phyloP scores from a whole-genome alignment of 495 filamentous ascomycete species.

The Talaromyces thailandensis region DNA sequence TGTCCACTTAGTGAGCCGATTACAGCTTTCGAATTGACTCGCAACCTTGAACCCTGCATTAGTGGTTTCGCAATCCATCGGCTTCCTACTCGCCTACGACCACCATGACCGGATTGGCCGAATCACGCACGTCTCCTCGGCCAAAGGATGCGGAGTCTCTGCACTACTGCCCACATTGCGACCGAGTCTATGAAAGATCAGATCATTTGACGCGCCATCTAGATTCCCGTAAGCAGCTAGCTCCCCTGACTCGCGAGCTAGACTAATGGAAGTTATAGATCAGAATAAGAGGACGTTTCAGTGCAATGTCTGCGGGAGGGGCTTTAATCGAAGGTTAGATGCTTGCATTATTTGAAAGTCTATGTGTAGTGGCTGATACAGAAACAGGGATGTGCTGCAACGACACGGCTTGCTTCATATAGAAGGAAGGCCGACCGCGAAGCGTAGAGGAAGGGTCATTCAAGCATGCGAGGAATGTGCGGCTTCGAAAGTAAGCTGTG shows the following conservation, averaged over 20 bases:
- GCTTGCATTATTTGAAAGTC: background rate
- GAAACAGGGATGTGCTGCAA: conserved; percentile 8
- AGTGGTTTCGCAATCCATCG: background rate
- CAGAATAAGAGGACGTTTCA: background rate
- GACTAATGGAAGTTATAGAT: conserved; percentile 9
- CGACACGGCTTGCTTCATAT: conserved; percentile 18
- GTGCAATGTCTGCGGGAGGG: background rate
- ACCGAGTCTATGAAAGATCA: conserved; percentile 12
- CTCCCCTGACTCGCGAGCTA: conserved; percentile 17
- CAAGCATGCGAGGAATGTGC: conserved; percentile 19
- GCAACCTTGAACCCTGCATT: background rate
- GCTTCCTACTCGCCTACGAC: background rate
- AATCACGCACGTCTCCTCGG: background rate
- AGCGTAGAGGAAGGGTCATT: conserved; percentile 11
- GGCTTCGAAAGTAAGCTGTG: conserved; percentile 16
- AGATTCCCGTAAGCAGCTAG: conserved; percentile 15
- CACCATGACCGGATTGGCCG: background rate
- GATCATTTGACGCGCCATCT: conserved; percentile 23
- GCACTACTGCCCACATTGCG: conserved; percentile 12
- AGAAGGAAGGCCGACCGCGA: conserved; percentile 11
- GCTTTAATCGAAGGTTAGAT: background rate
- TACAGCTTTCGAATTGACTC: background rate
- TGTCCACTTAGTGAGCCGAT: background rate
- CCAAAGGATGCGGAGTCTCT: background rate
- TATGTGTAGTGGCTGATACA: background rate